A percentile compares a stretch with the other conserved stretches of the same genome.
phyloP scores from a whole-genome alignment of 768 basidiomycete species.

The Leccinum boreale region DNA sequence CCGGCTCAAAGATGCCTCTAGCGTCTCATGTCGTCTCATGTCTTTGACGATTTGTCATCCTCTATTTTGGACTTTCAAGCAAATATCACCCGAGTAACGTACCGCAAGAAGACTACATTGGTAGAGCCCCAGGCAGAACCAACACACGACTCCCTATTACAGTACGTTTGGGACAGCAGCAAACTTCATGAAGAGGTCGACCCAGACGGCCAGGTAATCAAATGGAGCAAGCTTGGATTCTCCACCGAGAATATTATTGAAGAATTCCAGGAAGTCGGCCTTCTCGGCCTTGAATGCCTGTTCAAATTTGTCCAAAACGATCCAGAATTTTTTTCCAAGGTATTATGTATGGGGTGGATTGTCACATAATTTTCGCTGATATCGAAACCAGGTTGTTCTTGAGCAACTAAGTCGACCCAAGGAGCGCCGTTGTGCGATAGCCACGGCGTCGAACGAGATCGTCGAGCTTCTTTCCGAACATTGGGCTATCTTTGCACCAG shows the following conservation, averaged over 20 bases:
- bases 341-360: conserved; percentile 21
- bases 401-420: conserved; percentile 76
- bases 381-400: conserved; percentile 54
- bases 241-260: conserved; percentile 66
- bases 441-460: conserved; percentile 80
- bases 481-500: conserved; percentile 83
- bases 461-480: conserved; percentile 82
- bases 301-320: conserved; percentile 70
- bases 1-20: conserved; percentile 29
- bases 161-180: conserved; percentile 66
- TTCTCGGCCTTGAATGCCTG: conserved; percentile 80
- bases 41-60: conserved; percentile 77
- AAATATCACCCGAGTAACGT: conserved; percentile 74
- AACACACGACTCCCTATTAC: conserved; percentile 52
- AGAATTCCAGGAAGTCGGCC: conserved; percentile 77
- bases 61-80: conserved; percentile 87
- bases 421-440: conserved; percentile 78
- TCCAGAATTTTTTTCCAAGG: conserved; percentile 73
- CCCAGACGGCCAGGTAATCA: conserved; percentile 45
- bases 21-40: conserved; percentile 82
- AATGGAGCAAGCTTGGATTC: conserved; percentile 82
- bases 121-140: conserved; percentile 68
- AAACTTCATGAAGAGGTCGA: conserved; percentile 54
- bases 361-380: conserved; percentile 6
- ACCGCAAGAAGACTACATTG: conserved; percentile 75